These are phyloP conservation scores for Backusella psychrophila DNA, from an alignment of 192 early-diverging fungal species.

Conservation along the genomic window DNA sequence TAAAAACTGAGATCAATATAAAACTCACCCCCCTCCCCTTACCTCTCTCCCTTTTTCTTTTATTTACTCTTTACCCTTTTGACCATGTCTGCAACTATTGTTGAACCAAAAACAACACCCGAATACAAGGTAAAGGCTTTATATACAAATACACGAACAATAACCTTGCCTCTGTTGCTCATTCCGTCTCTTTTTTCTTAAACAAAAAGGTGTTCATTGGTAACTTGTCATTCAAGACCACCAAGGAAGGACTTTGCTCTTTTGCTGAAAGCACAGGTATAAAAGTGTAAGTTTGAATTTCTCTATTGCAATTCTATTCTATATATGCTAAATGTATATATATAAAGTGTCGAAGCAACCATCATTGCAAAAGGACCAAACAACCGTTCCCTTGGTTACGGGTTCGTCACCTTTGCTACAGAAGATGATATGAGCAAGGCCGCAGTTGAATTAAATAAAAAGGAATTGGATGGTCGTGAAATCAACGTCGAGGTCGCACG, in stretches of 20 bases:
- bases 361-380: slow-evolving; percentile 78
- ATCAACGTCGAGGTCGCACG: slow-evolving; percentile 92
- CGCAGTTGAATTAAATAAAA: slow-evolving; percentile 69
- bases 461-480: slow-evolving; percentile 81
- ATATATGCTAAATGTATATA: background rate
- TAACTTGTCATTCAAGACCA: slow-evolving; percentile 90
- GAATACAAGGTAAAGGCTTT: background rate
- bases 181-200: background rate
- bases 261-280: slow-evolving; percentile 67
- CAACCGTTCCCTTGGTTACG: slow-evolving; percentile 86
- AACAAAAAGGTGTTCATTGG: slow-evolving; percentile 86
- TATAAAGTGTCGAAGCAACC: slow-evolving; percentile 61
- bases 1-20: slow-evolving; percentile 7
- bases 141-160: background rate
- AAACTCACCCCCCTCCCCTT: background rate
- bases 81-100: background rate
- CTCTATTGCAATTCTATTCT: background rate
- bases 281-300: slow-evolving; percentile 65
- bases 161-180: background rate
- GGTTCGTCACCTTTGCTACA: slow-evolving; percentile 85
- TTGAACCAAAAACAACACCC: background rate
- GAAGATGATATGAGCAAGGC: slow-evolving; percentile 71
- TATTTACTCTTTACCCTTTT: background rate
- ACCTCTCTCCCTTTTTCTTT: background rate
- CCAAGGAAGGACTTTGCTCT: slow-evolving; percentile 71